phyloP scores from a whole-genome alignment of 2,329 filamentous ascomycete species.

The Capronia americana region DNA sequence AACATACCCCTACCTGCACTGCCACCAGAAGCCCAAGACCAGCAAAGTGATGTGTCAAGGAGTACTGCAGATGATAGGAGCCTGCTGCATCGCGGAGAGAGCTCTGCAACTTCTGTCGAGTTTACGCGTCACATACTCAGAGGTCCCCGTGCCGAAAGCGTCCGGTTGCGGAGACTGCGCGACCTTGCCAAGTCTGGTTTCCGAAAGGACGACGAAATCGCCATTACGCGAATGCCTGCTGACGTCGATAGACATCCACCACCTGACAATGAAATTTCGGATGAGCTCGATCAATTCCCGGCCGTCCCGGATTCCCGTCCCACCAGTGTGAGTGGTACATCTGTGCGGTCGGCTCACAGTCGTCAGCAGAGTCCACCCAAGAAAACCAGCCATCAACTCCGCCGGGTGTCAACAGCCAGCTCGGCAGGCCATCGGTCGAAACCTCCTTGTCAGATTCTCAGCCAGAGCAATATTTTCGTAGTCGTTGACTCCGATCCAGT shows the following conservation, averaged over 20 bases:
- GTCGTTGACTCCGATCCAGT: slow-evolving; percentile 37
- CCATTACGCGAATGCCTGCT: not conserved
- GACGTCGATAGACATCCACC: not conserved
- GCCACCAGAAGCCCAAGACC: slow-evolving; percentile 21
- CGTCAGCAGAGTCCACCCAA: slow-evolving; percentile 14
- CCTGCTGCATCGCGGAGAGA: not conserved
- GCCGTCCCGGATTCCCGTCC: slow-evolving; percentile 29
- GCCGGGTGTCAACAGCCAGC: slow-evolving; percentile 24
- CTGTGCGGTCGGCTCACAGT: slow-evolving; percentile 1
- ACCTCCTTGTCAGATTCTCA: slow-evolving; percentile 21
- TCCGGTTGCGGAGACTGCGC: slow-evolving; percentile 26
- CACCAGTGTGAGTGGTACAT: slow-evolving; percentile 15
- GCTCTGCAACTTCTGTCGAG: slow-evolving; percentile 1
- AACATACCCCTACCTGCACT: slow-evolving; percentile 33
- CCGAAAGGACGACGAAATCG: not conserved
- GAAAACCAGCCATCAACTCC: slow-evolving; percentile 4
- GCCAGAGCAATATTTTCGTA: slow-evolving; percentile 36
- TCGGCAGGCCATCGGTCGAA: not conserved
- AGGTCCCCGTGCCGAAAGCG: slow-evolving; percentile 28
- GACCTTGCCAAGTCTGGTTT: slow-evolving; percentile 19
- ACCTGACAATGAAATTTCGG: slow-evolving; percentile 7
- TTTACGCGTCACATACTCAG: slow-evolving; percentile 1
- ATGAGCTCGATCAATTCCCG: slow-evolving; percentile 35
- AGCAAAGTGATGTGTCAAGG: not conserved
- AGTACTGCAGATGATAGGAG: not conserved